Conservation (phyloP, 139 green algal species). For the Chlamydomonas sp. region DNA sequence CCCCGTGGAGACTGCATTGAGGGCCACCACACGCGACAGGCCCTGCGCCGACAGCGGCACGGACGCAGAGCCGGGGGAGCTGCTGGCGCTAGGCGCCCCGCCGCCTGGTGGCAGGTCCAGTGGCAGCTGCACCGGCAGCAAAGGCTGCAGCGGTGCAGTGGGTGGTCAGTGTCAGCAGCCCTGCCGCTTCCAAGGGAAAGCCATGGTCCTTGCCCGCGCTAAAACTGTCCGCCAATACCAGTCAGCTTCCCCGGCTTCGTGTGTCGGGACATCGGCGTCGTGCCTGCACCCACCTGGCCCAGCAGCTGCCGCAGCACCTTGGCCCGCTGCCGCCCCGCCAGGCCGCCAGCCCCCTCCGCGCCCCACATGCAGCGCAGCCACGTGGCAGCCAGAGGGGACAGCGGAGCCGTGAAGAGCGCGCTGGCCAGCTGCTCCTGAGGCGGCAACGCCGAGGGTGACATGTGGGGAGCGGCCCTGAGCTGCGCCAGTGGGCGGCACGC, state of each 20-base stretch:
- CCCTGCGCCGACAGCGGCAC: not conserved
- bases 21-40: not conserved
- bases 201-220: not conserved
- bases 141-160: not conserved
- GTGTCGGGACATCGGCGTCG: no score
- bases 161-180: not conserved
- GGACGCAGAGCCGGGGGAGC: not conserved
- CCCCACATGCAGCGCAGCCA: slow-evolving; percentile 10
- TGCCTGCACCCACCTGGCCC: not conserved
- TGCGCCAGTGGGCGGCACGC: slow-evolving; percentile 11
- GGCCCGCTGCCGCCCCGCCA: not conserved
- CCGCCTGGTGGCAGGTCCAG: not conserved
- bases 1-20: slow-evolving; percentile 10
- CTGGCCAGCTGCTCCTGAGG: not conserved
- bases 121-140: not conserved
- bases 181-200: not conserved
- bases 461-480: not conserved
- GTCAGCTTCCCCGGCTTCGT: no score
- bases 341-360: not conserved
- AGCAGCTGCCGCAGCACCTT: not conserved
- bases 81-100: not conserved
- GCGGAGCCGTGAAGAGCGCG: not conserved
- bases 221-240: no score
- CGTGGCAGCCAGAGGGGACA: slow-evolving; percentile 10
- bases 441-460: no score